Evolutionary conservation across 345 rosid species (phyloP), one percentile per base, ranked within the genome.

Genomic region (Acer yangbiense): DNA sequence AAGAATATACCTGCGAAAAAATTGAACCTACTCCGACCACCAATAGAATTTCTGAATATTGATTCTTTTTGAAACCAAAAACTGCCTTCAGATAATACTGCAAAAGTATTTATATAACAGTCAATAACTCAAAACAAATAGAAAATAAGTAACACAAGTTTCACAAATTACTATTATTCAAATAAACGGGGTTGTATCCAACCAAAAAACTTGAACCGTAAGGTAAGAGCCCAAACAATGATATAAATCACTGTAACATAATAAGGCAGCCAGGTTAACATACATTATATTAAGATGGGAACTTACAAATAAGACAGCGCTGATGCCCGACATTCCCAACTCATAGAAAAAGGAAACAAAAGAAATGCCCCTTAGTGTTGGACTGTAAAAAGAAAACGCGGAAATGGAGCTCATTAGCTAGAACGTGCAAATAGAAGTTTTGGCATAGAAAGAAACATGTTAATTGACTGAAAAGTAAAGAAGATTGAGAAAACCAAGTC

Each of bases 261-360:
- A 25, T 65, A 13, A 4, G n/a, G n/a, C 3, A 55, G 39, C 48
- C 17, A 65, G 14, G n/a, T 43, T 35, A 17, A 29, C 6, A 43
- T 62, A 54, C 10, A 21, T 41, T 16, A 48, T 35, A 43, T 62
- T 11, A 21, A 27, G 7, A 54, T 55, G 64, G 57, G 16, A 69
- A 62, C 85, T 75, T 85, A 87, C 92, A 55, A 88, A 65, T 66
- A 88, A 78, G 54, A 88, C 87, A 10, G 83, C 57, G 60, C 46
- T 83, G 85, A 88, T 85, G 65, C 92, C 89, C 0, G 92, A 82
- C 92, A 83, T 88, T 79, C 92, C 92, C 72, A 88, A 61, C 77
- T 86, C 80, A 68, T 86, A 88, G 80, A 88, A 88, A 78, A 88
- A 88, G 63, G 84, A 85, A 83, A 88, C 82, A n/a, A 83, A 23